Evolutionary conservation across 2,329 filamentous ascomycete species (phyloP), one percentile per base, ranked within the genome.

Genomic region (Diatrype stigma): DNA sequence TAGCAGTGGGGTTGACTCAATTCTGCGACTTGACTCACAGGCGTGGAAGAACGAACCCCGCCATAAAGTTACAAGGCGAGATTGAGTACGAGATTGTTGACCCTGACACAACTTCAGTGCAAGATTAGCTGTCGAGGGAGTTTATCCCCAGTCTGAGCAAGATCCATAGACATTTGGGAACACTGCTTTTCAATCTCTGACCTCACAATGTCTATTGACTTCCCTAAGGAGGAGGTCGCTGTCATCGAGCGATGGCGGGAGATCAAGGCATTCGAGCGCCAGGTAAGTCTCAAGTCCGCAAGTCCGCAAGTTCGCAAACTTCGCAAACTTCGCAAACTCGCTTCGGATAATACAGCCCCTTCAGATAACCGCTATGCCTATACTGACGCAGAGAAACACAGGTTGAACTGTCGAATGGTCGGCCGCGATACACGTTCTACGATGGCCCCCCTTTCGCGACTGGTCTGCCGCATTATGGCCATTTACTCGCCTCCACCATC

Each of bases 371-470:
- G 14, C n/a, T n/a, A 34, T 7, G 7, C 30, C 14, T 6, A 2
- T 23, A 28, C 47, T 49, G 32, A 51, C 8, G 35, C 32, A 23
- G 17, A 44, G 55, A 57, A n/a, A 35, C 56, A 10, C 54, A 83
- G 76, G 71, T 86, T 56, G 88, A 94, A 72, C 82, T 97, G 54
- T 94, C 92, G 11, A 81, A 89, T 69, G 89, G 88, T 58, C 84
- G 86, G 56, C 83, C 88, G 57, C 87, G 85, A 49, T 99, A 96
- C 69, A 96, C 91, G 51, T 99, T 99, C 74, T 97, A 96, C 75
- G 89, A 93, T 79, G 89, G 89, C 11, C 87, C 87, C 51, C 87
- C 87, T 5, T 90, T 90, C 66, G 86, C 85, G 67, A 96, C 87
- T 59, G 87, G 81, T 51, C 69, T 84, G 17, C 81, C 81, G 54